Conservation (phyloP, 2,329 filamentous ascomycete species). For the Hypomyces rosellus region DNA sequence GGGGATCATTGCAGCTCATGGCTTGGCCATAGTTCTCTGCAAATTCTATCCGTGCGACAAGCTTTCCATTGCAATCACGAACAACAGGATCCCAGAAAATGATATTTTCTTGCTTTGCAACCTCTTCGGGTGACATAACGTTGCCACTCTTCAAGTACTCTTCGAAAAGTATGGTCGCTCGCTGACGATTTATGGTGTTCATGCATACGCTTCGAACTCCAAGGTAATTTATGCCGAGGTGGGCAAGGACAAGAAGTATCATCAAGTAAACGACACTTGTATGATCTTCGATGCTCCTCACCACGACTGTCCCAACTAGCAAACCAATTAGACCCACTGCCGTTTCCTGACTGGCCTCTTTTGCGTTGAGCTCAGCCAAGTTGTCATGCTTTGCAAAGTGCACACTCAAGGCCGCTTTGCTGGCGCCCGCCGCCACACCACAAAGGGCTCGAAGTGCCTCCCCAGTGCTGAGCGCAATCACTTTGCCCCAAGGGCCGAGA, state of each 20-base stretch:
- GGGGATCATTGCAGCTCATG: constrained; percentile 15
- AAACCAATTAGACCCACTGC: constrained; percentile 85
- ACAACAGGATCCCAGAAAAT: constrained; percentile 39
- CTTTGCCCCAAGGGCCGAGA: constrained; percentile 50
- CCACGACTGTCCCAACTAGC: constrained; percentile 73
- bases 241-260: constrained; percentile 63
- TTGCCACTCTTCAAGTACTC: constrained; percentile 43
- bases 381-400: constrained; percentile 89
- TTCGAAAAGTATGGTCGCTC: constrained; percentile 71
- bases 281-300: constrained; percentile 66
- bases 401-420: constrained; percentile 83
- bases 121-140: constrained; percentile 58
- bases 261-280: constrained; percentile 68
- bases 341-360: constrained; percentile 94
- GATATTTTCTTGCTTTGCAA: constrained; percentile 59
- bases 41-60: constrained; percentile 33
- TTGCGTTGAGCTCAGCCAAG: constrained; percentile 85
- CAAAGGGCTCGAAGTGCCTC: constrained; percentile 59
- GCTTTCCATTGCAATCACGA: constrained; percentile 20
- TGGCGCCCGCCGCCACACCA: constrained; percentile 82
- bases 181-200: constrained; percentile 77
- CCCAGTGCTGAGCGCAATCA: constrained; percentile 43
- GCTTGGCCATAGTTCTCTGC: constrained; percentile 36
- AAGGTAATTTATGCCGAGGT: constrained; percentile 78
- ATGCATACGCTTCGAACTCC: constrained; percentile 82